phyloP scores from a whole-genome alignment of 192 early-diverging fungal species.

The Gamsiella multidivaricata region DNA sequence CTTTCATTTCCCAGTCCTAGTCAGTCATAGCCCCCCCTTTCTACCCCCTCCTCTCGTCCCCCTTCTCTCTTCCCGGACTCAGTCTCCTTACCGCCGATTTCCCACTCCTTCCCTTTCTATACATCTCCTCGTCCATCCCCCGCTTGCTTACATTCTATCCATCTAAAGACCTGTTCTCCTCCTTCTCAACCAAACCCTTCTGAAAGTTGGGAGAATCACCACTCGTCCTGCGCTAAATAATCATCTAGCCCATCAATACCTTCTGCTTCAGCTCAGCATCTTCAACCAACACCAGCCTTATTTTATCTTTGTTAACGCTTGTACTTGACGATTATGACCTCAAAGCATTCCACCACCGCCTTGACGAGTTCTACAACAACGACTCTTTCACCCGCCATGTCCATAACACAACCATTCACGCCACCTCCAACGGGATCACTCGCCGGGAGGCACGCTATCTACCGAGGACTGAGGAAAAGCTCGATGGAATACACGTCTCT shows the following conservation, averaged over 20 bases:
- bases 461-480: slow-evolving; percentile 34
- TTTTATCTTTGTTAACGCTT: too few species aligned
- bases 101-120: not conserved
- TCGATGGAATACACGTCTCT: slow-evolving; percentile 54
- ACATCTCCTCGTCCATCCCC: not conserved
- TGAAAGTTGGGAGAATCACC: too few species aligned
- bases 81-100: slow-evolving; percentile 18
- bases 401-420: slow-evolving; percentile 28
- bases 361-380: slow-evolving; percentile 12
- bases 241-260: too few species aligned
- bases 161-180: not conserved
- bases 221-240: too few species aligned
- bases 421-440: slow-evolving; percentile 46
- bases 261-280: too few species aligned
- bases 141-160: too few species aligned
- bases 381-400: slow-evolving; percentile 17
- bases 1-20: too few species aligned
- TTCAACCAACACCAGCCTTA: too few species aligned
- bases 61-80: slow-evolving; percentile 23
- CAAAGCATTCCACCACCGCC: slow-evolving; percentile 10
- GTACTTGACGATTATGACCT: slow-evolving; percentile 31
- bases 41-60: not conserved
- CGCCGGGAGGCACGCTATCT: slow-evolving; percentile 40
- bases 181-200: not conserved
- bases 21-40: not conserved